Evolutionary conservation across 2,329 filamentous ascomycete species (phyloP), one percentile per base, ranked within the genome.

Genomic region (Decorospora gaudefroyi): DNA sequence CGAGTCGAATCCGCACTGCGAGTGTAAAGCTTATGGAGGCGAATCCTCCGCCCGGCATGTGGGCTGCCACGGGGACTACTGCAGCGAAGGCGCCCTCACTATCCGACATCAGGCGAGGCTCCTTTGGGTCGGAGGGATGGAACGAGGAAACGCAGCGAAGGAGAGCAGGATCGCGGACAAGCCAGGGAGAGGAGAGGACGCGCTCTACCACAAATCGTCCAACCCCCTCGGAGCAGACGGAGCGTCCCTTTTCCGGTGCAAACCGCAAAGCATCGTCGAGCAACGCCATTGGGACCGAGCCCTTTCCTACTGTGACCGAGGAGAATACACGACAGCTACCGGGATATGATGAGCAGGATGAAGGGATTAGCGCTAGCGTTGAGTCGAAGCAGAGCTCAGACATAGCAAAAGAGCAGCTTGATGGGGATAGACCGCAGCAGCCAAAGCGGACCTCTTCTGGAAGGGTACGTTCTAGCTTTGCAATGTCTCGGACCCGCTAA

Each of bases 11-110:
- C 19, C 66, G 68, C 6, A 54, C 63, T 13, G 69, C 66, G 3
- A 70, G 67, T 26, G 55, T 70, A 39, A 71, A 64, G 48, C 46
- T 69, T 21, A 69, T 72, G 53, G 67, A 72, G 16, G 60, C 69
- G 5, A 55, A 68, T 31, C 62, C 67, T 6, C 72, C 72, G 3
- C 64, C 67, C 0, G 71, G 73, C 27, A 72, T 74, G 65, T 73
- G 70, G 72, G 72, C 74, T n/a, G 74, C 74, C 0, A 72, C 72
- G 2, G 74, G 72, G 9, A 62, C 55, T 6, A 64, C 64, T 4
- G 72, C 66, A 10, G 64, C 72, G 6, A 71, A 65, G 49, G 72
- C 74, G 10, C 74, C 74, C 4, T 72, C 72, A 1, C 42, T 76
- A 13, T 54, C 59, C 30, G 73, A 77, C 30, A 75, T 76, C 21